Base-by-base conservation (phyloP, 257 asterid genomes). In the Verbascum thapsus region DNA sequence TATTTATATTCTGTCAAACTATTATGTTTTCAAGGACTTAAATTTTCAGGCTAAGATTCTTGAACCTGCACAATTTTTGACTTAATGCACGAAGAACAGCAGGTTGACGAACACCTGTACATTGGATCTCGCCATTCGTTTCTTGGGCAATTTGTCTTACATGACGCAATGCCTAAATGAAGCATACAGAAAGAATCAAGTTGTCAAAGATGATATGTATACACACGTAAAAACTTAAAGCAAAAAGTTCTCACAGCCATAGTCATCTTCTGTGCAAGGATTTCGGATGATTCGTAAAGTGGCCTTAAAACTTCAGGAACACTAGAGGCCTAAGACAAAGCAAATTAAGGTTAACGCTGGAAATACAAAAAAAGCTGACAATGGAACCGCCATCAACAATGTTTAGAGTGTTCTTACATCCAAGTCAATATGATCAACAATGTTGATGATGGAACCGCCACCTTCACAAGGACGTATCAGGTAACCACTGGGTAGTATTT, bases 301-400 rank as follows among this genome's bases (percentile, higher is more conserved):
- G 96, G 94, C 74, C 91, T 85, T 70, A 88, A 39, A 59, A 85
- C 88, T 73, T 88, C 96, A 7, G 96, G 96, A 67, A 83, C 87
- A 61, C 84, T 83, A 79, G 75, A 70, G 22, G 66, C 87, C 96
- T 88, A 75, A 7, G 12, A 38, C 45, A 74, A 8, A 53, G 34
- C 18, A 39, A 35, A 55, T 45, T 19, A 35, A 47, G 23, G 57
- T 44, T 37, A 18, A 17, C 6, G 8, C 20, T 26, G 15, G 32
- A 30, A 34, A 26, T 12, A 1, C 18, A 8, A 3, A 8, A 44
- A 52, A 54, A 32, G 73, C 85, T 88, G 66, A 88, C 67, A 53
- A 85, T 83, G 20, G 94, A 88, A 71, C 94, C 88, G 45, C 96
- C 91, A 16, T 94, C 96, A n/a, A n/a, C n/a, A n/a, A n/a, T n/a